Evolutionary conservation across 2,329 filamentous ascomycete species (phyloP).

Genomic region (Cytospora schulzeri): DNA sequence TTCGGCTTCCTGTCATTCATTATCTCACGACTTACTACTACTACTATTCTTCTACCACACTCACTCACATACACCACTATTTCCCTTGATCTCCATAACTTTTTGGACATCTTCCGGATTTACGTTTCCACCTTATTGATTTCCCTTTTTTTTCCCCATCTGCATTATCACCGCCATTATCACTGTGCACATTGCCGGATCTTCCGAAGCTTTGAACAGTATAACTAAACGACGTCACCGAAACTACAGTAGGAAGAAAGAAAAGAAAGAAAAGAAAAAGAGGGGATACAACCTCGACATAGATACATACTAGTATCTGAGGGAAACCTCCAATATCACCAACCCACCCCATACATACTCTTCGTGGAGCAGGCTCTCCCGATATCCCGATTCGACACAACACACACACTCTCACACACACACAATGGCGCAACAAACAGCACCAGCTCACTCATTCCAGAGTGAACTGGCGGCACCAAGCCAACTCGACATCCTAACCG

Average conservation of each 20-base stretch:
- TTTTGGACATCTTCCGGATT: neutral
- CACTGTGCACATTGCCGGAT: neutral
- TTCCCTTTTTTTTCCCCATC: neutral
- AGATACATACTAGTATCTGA: neutral
- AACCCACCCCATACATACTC: neutral
- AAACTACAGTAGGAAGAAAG: neutral
- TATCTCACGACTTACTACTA: neutral
- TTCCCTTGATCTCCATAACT: neutral
- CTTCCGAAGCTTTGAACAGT: neutral
- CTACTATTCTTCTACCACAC: constrained; percentile 8
- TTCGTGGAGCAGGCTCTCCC: constrained; percentile 26
- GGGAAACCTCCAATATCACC: neutral
- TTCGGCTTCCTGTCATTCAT: constrained; percentile 20
- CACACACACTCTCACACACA: too few relatives aligned
- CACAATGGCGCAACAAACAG: constrained; percentile 17
- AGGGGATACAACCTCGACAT: neutral
- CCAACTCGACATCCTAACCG: constrained; percentile 22
- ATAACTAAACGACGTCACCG: constrained; percentile 11
- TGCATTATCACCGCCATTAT: neutral
- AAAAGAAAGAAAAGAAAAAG: neutral
- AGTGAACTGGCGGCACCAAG: constrained; percentile 22
- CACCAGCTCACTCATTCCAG: constrained; percentile 16
- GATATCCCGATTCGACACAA: neutral
- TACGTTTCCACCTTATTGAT: neutral
- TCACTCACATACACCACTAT: constrained; percentile 11